These are phyloP conservation scores for Conoideocrella luteorostrata DNA, from an alignment of 2,329 filamentous ascomycete species.

Conservation along the genomic window DNA sequence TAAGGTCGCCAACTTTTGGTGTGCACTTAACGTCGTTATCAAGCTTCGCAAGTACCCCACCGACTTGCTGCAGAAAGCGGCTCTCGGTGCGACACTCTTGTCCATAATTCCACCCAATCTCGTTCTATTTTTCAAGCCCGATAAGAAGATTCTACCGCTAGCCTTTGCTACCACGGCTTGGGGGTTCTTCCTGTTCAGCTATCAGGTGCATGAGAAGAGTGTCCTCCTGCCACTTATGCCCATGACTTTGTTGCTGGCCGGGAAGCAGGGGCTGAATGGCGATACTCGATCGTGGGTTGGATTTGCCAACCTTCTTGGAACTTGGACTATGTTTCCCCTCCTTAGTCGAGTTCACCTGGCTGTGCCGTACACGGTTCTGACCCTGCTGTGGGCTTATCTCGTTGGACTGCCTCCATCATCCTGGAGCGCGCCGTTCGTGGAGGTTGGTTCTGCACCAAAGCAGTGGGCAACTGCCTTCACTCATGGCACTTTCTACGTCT, in stretches of 20 bases:
- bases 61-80: slow-evolving; percentile 66
- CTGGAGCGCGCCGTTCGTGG: slow-evolving; percentile 59
- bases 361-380: slow-evolving; percentile 79
- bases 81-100: slow-evolving; percentile 66
- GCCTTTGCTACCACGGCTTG: slow-evolving; percentile 81
- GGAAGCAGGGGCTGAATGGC: slow-evolving; percentile 69
- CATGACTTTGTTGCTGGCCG: slow-evolving; percentile 81
- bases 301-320: slow-evolving; percentile 85
- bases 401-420: slow-evolving; percentile 78
- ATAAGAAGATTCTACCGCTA: slow-evolving; percentile 68
- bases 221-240: slow-evolving; percentile 86
- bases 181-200: slow-evolving; percentile 97
- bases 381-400: slow-evolving; percentile 84
- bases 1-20: slow-evolving; percentile 99
- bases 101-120: slow-evolving; percentile 75
- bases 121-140: slow-evolving; percentile 72
- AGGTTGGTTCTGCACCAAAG: slow-evolving; percentile 25
- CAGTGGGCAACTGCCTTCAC: slow-evolving; percentile 57
- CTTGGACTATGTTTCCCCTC: slow-evolving; percentile 91
- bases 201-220: slow-evolving; percentile 98
- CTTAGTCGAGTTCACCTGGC: slow-evolving; percentile 76
- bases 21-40: slow-evolving; percentile 79
- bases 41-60: slow-evolving; percentile 74
- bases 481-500: slow-evolving; percentile 69
- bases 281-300: slow-evolving; percentile 83